Evolutionary conservation across 177 flowering plant genomes (phyloP), one percentile per base, ranked within the genome.

Genomic region (Vitis hybrid): DNA sequence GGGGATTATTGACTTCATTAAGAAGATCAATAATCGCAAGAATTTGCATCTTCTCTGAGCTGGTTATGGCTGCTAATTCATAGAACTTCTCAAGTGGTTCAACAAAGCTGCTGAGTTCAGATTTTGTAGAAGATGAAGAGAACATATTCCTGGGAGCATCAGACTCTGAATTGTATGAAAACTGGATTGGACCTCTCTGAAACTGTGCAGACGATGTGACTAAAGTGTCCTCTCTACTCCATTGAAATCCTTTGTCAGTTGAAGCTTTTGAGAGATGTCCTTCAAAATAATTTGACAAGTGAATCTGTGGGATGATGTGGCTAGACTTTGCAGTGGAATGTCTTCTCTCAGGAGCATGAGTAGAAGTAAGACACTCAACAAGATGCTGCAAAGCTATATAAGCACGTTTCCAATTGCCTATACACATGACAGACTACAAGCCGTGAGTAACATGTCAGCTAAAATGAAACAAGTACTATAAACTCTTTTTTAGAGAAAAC

Each of bases 321-420:
- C 68, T 66, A 58, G 72, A 67, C 48, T 72, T 83, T 66, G 67
- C 61, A 60, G 48, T 11, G 62, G 19, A 26, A 51, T 60, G 8
- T 69, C 62, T 74, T 66, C 70, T 72, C 67, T 70, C 78, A 52
- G 82, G 71, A 48, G 65, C 63, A 66, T 55, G 59, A 77, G 52
- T 67, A 52, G 85, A 79, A 70, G 74, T 56, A 75, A 92, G 86
- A 68, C 58, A 71, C 16, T 83, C 82, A 68, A 81, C 78, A 65
- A 96, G 90, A 79, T 89, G 92, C 68, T 72, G 78, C 73, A 94
- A 50, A 72, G 90, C 85, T 65, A 74, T 75, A 76, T 78, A 77
- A 65, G 99, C 92, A 66, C 94, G 97, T 79, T 77, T 88, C 92
- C 91, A 89, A 70, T 90, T 84, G 55, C 99, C 99, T 96, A 72